A percentile compares a stretch with the other conserved stretches of the same genome.
Evolutionary conservation across 2,329 filamentous ascomycete genomes (phyloP).

Genomic region (Delphinella strobiligena): DNA sequence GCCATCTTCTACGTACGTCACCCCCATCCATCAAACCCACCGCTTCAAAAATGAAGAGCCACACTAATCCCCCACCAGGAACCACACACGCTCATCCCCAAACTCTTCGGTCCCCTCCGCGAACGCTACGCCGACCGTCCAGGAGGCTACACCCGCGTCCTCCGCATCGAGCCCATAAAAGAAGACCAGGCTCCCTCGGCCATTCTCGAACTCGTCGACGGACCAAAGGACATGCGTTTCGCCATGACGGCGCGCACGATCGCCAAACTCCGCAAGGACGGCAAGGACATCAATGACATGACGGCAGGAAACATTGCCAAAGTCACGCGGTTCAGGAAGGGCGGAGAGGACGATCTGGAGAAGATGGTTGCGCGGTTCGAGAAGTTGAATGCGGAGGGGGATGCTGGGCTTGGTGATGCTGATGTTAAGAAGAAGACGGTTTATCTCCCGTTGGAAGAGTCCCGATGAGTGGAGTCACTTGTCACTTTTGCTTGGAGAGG

Average conservation of each 20-base stretch:
- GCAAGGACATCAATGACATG: conserved; percentile 52
- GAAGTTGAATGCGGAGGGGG: conserved; percentile 19
- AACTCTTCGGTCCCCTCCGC: conserved; percentile 75
- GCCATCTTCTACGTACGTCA: conserved; percentile 64
- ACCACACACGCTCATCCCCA: conserved; percentile 60
- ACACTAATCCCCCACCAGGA: conserved; percentile 35
- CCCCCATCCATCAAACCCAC: not conserved
- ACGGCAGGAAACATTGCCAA: conserved; percentile 72
- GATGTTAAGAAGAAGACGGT: conserved; percentile 24
- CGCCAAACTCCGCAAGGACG: conserved; percentile 42
- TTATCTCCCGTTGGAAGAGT: conserved; percentile 12
- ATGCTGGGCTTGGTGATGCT: conserved; percentile 18
- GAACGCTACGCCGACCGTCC: conserved; percentile 66
- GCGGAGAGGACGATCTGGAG: conserved; percentile 58
- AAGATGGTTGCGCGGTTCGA: conserved; percentile 38
- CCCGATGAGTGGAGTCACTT: not conserved
- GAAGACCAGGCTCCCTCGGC: conserved; percentile 80
- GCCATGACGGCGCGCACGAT: conserved; percentile 82
- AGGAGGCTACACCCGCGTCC: conserved; percentile 89
- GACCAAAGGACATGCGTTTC: conserved; percentile 86
- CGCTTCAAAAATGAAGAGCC: not conserved
- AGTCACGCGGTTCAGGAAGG: conserved; percentile 61
- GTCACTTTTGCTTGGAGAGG: too few relatives aligned
- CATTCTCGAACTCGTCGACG: conserved; percentile 90
- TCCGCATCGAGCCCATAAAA: conserved; percentile 81